Evolutionary conservation across 2,329 filamentous ascomycete species (phyloP).

Genomic region (Shiraia bambusicola): DNA sequence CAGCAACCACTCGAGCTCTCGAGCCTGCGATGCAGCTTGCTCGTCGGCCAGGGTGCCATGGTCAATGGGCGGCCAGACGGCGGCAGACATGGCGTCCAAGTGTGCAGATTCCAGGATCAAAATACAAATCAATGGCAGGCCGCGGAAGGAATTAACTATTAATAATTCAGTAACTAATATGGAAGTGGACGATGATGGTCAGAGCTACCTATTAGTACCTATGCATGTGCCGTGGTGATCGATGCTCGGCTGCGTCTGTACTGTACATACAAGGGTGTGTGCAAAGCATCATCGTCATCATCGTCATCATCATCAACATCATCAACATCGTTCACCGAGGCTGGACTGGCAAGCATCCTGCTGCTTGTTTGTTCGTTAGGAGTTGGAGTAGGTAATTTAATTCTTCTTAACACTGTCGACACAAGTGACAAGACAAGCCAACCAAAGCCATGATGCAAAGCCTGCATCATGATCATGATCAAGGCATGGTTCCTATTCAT

Average conservation of each 20-base stretch:
- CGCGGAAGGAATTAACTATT: slow-evolving; percentile 2
- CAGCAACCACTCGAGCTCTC: slow-evolving; percentile 66
- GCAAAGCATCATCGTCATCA: background rate
- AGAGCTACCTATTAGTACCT: too few relatives aligned
- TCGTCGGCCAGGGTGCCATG: slow-evolving; percentile 53
- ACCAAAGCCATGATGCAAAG: slow-evolving; percentile 21
- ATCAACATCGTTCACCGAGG: too few relatives aligned
- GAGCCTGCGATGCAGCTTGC: slow-evolving; percentile 55
- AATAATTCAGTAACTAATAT: slow-evolving; percentile 1
- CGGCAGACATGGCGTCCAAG: slow-evolving; percentile 57
- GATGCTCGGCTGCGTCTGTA: slow-evolving; percentile 19
- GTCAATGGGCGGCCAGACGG: slow-evolving; percentile 61
- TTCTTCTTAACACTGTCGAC: slow-evolving; percentile 6
- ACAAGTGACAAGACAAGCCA: too few relatives aligned
- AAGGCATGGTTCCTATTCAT: too few relatives aligned
- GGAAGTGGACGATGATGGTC: slow-evolving; percentile 3
- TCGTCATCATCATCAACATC: background rate
- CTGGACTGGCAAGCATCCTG: too few relatives aligned
- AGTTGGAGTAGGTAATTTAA: too few relatives aligned
- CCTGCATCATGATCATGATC: slow-evolving; percentile 3
- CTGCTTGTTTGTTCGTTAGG: too few relatives aligned
- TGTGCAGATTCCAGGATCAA: too few relatives aligned
- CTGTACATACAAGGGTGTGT: slow-evolving; percentile 1
- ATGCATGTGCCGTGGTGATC: slow-evolving; percentile 2
- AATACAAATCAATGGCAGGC: slow-evolving; percentile 2